These are phyloP conservation scores for Starmerella bombi DNA, from an alignment of 805 yeast genomes.

Conservation along the genomic window DNA sequence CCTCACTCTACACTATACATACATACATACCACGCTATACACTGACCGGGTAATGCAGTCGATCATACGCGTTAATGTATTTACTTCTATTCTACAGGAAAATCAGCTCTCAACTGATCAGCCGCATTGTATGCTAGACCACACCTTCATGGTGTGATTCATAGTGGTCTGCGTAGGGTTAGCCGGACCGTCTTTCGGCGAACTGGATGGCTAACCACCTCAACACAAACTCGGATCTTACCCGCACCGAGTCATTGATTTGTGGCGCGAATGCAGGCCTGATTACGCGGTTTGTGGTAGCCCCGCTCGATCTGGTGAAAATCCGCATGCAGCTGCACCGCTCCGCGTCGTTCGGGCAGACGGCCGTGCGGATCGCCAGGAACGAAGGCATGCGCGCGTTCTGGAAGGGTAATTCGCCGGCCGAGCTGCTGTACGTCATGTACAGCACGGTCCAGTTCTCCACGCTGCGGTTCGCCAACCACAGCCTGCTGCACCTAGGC, in stretches of 20 bases:
- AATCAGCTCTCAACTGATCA: too few species aligned
- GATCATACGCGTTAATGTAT: too few species aligned
- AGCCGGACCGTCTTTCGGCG: background rate
- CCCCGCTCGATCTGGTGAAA: slow-evolving; percentile 70
- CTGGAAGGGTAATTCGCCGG: slow-evolving; percentile 97
- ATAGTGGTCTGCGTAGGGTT: too few species aligned
- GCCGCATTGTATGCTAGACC: too few species aligned
- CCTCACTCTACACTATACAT: too few species aligned
- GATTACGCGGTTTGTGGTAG: slow-evolving; percentile 46
- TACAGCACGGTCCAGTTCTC: slow-evolving; percentile 84
- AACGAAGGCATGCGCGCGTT: slow-evolving; percentile 63
- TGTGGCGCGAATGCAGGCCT: slow-evolving; percentile 68
- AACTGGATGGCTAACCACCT: slow-evolving; percentile 18
- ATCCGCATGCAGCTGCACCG: slow-evolving; percentile 55
- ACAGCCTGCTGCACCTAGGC: slow-evolving; percentile 7
- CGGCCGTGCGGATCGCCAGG: slow-evolving; percentile 34
- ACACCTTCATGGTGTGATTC: too few species aligned
- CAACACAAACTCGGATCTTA: slow-evolving; percentile 36
- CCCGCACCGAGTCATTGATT: slow-evolving; percentile 40
- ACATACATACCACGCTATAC: too few species aligned
- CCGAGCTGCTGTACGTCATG: slow-evolving; percentile 66
- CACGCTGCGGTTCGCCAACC: slow-evolving; percentile 45
- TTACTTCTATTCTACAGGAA: too few species aligned
- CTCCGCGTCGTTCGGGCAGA: slow-evolving; percentile 10
- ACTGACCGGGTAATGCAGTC: too few species aligned